These are phyloP conservation scores for Chiua virens DNA, from an alignment of 768 basidiomycete genomes.

Conservation along the genomic window DNA sequence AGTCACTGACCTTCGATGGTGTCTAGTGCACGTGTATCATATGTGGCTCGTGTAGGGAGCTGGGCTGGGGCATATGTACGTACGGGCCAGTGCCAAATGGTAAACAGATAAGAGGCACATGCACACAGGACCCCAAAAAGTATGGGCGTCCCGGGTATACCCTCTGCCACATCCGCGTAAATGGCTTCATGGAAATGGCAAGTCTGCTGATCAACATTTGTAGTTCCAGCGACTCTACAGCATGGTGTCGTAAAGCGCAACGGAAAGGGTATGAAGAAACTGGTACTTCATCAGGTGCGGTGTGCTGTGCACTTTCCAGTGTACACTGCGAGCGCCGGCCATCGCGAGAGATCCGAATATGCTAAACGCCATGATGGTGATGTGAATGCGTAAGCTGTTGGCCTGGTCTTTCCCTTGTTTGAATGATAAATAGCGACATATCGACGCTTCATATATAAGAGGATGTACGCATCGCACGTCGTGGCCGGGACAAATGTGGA, in stretches of 20 bases:
- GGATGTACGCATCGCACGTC: not conserved
- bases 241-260: not conserved
- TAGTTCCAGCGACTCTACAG: not conserved
- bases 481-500: not conserved
- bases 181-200: not conserved
- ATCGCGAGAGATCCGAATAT: not conserved
- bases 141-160: conserved; percentile 1
- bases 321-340: not conserved
- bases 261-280: not conserved
- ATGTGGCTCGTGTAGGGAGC: conserved; percentile 6
- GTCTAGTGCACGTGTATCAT: conserved; percentile 10
- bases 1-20: not conserved
- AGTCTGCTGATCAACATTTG: not conserved
- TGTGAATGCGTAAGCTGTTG: not conserved
- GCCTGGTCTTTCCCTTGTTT: not conserved
- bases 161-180: conserved; percentile 15
- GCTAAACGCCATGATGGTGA: not conserved
- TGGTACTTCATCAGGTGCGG: conserved; percentile 2
- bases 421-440: not conserved
- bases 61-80: conserved; percentile 12
- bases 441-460: not conserved
- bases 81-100: conserved; percentile 5
- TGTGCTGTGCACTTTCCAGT: not conserved
- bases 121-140: conserved; percentile 18
- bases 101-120: conserved; percentile 17